Evolutionary conservation across 257 asterid species (phyloP).

Genomic region (Penstemon barbatus): DNA sequence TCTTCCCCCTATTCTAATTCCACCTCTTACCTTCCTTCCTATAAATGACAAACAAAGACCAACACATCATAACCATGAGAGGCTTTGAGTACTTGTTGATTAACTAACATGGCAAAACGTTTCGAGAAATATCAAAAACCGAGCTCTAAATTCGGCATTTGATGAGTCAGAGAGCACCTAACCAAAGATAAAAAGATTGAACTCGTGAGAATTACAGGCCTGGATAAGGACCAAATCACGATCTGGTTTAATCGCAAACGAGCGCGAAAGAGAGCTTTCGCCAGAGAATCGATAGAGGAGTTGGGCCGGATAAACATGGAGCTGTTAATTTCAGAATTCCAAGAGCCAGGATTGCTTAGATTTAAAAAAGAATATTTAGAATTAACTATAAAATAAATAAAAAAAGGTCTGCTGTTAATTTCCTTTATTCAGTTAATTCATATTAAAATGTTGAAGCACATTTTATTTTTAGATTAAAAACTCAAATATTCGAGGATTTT

Average conservation of each 20-base stretch:
- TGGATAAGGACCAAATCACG: conserved; percentile 40
- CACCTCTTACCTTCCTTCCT: background rate
- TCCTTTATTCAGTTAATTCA: no score
- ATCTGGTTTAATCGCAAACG: conserved; percentile 38
- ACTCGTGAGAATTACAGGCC: conserved; percentile 31
- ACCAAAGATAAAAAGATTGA: conserved; percentile 21
- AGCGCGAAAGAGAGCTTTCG: conserved; percentile 20
- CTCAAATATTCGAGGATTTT: no score
- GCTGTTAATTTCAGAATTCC: conserved; percentile 19
- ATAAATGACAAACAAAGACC: conserved; percentile 6
- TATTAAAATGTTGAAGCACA: no score
- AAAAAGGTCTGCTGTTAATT: no score
- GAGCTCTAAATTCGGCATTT: conserved; percentile 29
- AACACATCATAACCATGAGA: background rate
- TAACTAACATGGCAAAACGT: conserved; percentile 26
- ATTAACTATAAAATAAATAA: no score
- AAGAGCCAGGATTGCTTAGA: background rate
- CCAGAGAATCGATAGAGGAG: conserved; percentile 1
- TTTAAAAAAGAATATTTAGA: no score
- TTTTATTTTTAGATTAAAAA: no score
- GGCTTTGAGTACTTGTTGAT: background rate
- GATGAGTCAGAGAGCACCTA: conserved; percentile 24
- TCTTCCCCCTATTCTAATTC: no score
- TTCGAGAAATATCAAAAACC: conserved; percentile 19
- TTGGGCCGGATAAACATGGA: background rate